Base-by-base conservation (phyloP, 345 rosid genomes). In the Passiflora organensis region DNA sequence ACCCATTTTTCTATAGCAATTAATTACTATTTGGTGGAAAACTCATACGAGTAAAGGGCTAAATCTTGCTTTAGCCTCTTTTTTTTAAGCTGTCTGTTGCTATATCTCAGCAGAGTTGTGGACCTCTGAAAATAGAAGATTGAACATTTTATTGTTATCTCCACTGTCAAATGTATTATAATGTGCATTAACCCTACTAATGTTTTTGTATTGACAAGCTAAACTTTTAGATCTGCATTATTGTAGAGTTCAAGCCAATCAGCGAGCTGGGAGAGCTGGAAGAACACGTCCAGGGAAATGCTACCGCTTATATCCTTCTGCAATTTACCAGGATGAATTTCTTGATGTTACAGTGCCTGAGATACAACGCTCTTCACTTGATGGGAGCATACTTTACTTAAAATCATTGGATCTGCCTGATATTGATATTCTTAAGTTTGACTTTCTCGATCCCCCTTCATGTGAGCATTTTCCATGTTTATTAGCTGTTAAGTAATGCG, bases 251-350 rank as follows among this genome's bases (percentile, higher is more conserved):
- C 97, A 93, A 76, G 99, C 99, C 59, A 87, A 86, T 75, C 99
- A 93, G 71, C 90, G 97, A 51, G 94, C 87, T 24, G 99, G 99
- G 63, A 79, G 99, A 74, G 99, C 99, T 49, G 99, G 99, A 58
- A 82, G 99, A 80, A 89, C 99, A 23, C 79, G 89, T 60, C 89
- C 96, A 53, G 99, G 99, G 53, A 93, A 89, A 79, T 93, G 97
- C 73, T 93, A 93, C 56, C 83, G 95, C 17, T 55, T 93, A 53
- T 93, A 89, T 68, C 94, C 99, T 23, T 78, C 85, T 17, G 71
- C 59, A 16, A 63, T 84, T 62, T 89, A 84, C 67, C 72, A 84
- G 25, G 95, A 93, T 58, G 89, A 93, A 34, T 85, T 93, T 55
- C 82, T 80, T 58, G 96, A 86, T 51, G 99, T 70, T 63, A 89